Base-by-base conservation (phyloP, 768 basidiomycete species). In the Phanerochaete sordida region DNA sequence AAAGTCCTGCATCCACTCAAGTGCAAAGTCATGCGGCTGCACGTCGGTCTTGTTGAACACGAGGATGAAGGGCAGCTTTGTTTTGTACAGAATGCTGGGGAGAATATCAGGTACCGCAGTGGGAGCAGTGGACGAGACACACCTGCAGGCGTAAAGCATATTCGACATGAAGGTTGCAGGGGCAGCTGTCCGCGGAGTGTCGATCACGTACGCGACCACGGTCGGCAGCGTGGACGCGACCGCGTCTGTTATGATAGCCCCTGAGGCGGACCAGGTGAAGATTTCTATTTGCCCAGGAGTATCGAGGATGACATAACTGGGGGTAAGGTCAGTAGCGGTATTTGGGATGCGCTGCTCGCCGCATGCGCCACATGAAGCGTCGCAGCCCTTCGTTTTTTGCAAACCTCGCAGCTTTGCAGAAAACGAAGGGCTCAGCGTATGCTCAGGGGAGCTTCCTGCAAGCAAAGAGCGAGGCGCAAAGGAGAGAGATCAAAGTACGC, bases 121-220 rank as follows among this genome's bases (percentile, higher is more conserved):
- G 35, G 23, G 61, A 19, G 57, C 15, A 23, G 50, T 30, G 30
- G 44, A 23, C 21, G 19, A 33, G 7, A 73, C 82, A 62, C 30
- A 90, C 91, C 92, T 94, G 81, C 97, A 99, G 1, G 97, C 97
- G 69, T 98, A 99, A 45, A 99, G 81, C 97, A 99, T 99, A 74
- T 99, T 99, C 21, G 89, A 92, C 97, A 98, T 99, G 74, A 99
- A 99, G 2, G 97, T 99, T 16, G 96, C 94, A 0, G 97, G 97
- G 0, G 93, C 87, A 0, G 90, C 89, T 21, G 93, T 94, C 62
- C 97, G 81, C 23, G 97, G 97, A 3, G 97, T 99, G 73, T 99
- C 97, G 65, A 99, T 93, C 62, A 99, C 84, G 70, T 98, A 99
- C 16, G 97, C 97, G 35, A 99, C 87, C 33, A 96, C 93, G 1